Evolutionary conservation across 352 stramenopile genomes (phyloP).

Genomic region (Globisporangium radiosum): DNA sequence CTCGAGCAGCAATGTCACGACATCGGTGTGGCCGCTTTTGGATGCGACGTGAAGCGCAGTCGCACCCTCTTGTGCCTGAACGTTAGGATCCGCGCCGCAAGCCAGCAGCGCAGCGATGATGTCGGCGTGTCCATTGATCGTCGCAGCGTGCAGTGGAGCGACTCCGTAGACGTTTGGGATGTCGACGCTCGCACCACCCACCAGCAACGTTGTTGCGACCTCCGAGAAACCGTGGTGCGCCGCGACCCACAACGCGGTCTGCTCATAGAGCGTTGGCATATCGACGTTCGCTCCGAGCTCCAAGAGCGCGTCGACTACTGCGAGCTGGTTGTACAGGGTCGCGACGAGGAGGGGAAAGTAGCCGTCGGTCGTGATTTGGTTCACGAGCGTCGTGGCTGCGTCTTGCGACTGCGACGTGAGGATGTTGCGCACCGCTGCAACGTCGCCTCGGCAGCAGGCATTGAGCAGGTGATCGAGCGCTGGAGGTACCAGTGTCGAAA

Average conservation of each 20-base stretch:
- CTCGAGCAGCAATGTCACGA: not conserved
- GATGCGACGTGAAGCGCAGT: not conserved
- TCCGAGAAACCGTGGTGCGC: not conserved
- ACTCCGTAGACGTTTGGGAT: not conserved
- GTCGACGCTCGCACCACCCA: not conserved
- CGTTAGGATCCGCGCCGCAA: not conserved
- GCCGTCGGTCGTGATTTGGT: not conserved
- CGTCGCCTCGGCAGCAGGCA: not conserved
- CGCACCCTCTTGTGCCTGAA: not conserved
- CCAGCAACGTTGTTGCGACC: not conserved
- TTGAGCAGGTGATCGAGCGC: not conserved
- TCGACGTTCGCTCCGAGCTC: not conserved
- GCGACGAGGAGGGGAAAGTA: not conserved
- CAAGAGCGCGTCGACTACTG: not conserved
- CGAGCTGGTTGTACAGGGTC: not conserved
- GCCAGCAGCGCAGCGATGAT: not conserved
- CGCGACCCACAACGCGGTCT: not conserved
- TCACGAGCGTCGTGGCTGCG: not conserved
- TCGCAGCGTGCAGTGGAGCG: not conserved
- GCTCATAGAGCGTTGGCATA: not conserved
- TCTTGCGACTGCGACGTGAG: not conserved
- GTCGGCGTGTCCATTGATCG: not conserved
- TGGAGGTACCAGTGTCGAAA: too few species aligned
- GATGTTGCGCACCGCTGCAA: not conserved
- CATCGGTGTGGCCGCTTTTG: not conserved